Percentiles rank a stretch among this genome's conserved stretches.
phyloP scores from a whole-genome alignment of 2,329 filamentous ascomycete genomes.

The Rutstroemia sp. region DNA sequence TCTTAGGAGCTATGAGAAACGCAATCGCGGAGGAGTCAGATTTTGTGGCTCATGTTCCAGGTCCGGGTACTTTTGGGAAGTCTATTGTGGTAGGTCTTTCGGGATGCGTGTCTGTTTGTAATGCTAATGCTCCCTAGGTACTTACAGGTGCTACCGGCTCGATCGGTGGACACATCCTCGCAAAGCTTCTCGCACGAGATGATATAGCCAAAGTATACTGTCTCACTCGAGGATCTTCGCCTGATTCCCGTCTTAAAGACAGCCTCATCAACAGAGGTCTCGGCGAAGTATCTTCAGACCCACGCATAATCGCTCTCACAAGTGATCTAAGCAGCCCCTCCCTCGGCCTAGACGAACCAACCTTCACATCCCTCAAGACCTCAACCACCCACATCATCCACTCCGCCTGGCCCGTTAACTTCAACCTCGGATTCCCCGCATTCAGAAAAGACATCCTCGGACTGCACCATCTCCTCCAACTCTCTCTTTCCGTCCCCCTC shows the following conservation, averaged over 20 bases:
- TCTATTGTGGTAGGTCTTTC: neutral
- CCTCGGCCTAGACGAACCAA: constrained; percentile 32
- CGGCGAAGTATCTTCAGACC: constrained; percentile 22
- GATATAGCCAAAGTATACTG: constrained; percentile 46
- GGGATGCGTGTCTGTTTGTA: neutral
- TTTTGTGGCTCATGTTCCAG: constrained; percentile 21
- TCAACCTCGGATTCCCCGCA: constrained; percentile 42
- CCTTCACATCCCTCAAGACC: constrained; percentile 24
- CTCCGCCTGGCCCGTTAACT: constrained; percentile 48
- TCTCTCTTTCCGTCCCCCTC: constrained; percentile 29
- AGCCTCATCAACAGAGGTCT: constrained; percentile 30
- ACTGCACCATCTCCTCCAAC: constrained; percentile 35
- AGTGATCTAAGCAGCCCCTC: constrained; percentile 33
- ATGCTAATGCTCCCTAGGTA: constrained; percentile 25
- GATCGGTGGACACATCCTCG: constrained; percentile 51
- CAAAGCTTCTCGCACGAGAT: constrained; percentile 48
- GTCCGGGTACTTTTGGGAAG: neutral
- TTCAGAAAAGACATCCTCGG: constrained; percentile 40
- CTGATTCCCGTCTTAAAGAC: constrained; percentile 28
- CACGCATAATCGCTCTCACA: constrained; percentile 33
- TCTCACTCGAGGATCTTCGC: constrained; percentile 37
- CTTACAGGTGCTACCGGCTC: constrained; percentile 59
- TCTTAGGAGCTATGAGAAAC: constrained; percentile 33
- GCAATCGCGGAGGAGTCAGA: constrained; percentile 38
- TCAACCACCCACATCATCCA: constrained; percentile 39